A percentile compares a stretch with the other conserved stretches of the same genome.
Conservation (phyloP, 495 filamentous ascomycete genomes). For the Neurospora tetrasperma region DNA sequence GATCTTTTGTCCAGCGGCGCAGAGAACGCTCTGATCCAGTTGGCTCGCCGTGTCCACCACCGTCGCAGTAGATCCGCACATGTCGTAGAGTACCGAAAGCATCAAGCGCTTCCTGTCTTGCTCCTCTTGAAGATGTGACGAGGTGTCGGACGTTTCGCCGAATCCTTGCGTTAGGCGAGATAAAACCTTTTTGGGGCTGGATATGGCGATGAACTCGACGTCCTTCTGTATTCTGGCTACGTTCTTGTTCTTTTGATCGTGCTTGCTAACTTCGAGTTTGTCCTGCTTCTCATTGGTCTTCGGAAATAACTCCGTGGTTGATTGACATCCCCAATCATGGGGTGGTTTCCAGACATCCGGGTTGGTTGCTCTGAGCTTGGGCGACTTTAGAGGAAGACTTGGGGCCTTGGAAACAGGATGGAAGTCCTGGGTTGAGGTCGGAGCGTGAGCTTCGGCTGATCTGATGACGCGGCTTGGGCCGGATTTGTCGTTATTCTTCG, state of each 20-base stretch:
- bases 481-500: not conserved
- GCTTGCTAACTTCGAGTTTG: not conserved
- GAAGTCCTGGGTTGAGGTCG: not conserved
- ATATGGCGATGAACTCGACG: slow-evolving; percentile 33
- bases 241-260: not conserved
- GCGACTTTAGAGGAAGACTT: not conserved
- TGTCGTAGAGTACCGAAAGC: slow-evolving; percentile 27
- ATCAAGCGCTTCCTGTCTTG: slow-evolving; percentile 35
- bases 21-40: not conserved
- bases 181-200: slow-evolving; percentile 32
- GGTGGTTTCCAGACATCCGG: slow-evolving; percentile 32
- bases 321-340: slow-evolving; percentile 12
- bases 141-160: slow-evolving; percentile 27
- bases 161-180: slow-evolving; percentile 35
- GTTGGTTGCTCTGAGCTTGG: slow-evolving; percentile 15
- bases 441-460: not conserved
- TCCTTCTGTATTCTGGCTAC: slow-evolving; percentile 27
- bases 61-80: not conserved
- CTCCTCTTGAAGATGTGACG: slow-evolving; percentile 24
- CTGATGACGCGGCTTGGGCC: not conserved
- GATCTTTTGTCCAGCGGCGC: slow-evolving; percentile 11
- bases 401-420: not conserved
- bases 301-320: not conserved
- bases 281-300: not conserved
- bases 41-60: not conserved